phyloP scores from a whole-genome alignment of 306 rosid genomes.

The Lotus japonicus region DNA sequence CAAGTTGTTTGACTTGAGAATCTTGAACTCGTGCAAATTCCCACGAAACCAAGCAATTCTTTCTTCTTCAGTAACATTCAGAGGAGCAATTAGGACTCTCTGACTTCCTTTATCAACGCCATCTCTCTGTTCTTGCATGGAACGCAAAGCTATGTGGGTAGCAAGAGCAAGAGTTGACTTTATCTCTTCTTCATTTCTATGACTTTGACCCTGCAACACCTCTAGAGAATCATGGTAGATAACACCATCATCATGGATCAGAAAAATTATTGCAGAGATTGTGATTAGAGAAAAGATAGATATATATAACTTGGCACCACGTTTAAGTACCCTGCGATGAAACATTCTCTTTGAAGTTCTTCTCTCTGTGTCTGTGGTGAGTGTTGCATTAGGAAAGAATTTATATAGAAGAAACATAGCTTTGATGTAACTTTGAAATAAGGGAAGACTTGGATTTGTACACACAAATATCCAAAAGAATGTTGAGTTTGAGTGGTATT shows the following conservation, averaged over 20 bases:
- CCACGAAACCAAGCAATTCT: constrained; percentile 49
- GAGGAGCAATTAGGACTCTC: constrained; percentile 35
- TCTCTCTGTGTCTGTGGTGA: neutral
- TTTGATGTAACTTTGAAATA: too few species aligned
- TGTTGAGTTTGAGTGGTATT: too few species aligned
- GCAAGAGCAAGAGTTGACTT: constrained; percentile 16
- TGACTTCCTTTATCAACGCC: constrained; percentile 11
- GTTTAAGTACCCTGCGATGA: constrained; percentile 13
- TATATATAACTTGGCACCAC: constrained; percentile 7
- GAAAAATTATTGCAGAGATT: constrained; percentile 32
- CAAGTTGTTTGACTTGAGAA: constrained; percentile 40
- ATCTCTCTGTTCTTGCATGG: constrained; percentile 24
- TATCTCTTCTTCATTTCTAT: neutral
- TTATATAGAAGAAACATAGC: neutral
- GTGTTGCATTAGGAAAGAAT: constrained; percentile 8
- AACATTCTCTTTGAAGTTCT: constrained; percentile 26
- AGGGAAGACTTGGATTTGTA: too few species aligned
- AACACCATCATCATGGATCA: constrained; percentile 22
- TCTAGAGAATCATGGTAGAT: constrained; percentile 14
- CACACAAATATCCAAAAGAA: too few species aligned
- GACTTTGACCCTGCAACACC: constrained; percentile 3
- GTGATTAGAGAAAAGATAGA: constrained; percentile 28
- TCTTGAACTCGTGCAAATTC: constrained; percentile 35
- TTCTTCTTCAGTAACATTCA: constrained; percentile 35
- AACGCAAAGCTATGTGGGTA: neutral